Conservation (phyloP, 2,329 filamentous ascomycete species). For the Fusarium euwallaceae region DNA sequence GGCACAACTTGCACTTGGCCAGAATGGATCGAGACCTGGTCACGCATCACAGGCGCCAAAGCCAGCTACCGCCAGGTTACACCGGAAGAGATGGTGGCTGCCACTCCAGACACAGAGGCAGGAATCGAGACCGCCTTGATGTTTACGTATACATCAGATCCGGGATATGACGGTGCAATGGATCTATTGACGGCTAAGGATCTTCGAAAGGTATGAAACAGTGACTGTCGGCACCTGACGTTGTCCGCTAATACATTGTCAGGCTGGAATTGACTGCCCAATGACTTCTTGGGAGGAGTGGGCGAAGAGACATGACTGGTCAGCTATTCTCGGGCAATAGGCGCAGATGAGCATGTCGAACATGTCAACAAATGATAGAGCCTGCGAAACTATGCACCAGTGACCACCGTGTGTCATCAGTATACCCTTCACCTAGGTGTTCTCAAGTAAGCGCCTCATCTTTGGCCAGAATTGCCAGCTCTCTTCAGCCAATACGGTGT, state of each 20-base stretch:
- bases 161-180: constrained; percentile 64
- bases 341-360: neutral
- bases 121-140: constrained; percentile 61
- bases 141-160: constrained; percentile 61
- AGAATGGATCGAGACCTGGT: constrained; percentile 61
- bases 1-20: constrained; percentile 61
- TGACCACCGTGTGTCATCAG: neutral
- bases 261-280: constrained; percentile 60
- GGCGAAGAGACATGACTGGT: constrained; percentile 54
- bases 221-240: accelerated
- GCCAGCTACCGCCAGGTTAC: constrained; percentile 57
- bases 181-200: constrained; percentile 58
- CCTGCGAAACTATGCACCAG: neutral
- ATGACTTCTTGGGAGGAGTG: constrained; percentile 57
- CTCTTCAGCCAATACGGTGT: neutral
- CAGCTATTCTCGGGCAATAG: constrained; percentile 22
- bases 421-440: neutral
- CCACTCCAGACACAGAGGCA: constrained; percentile 54
- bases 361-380: neutral
- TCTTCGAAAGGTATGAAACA: constrained; percentile 55
- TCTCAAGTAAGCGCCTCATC: neutral
- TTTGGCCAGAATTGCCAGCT: neutral
- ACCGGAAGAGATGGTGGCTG: constrained; percentile 56
- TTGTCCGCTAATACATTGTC: neutral
- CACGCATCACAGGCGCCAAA: constrained; percentile 50